Evolutionary conservation across 2,329 filamentous ascomycete species (phyloP).

Genomic region (Xylaria sp.): DNA sequence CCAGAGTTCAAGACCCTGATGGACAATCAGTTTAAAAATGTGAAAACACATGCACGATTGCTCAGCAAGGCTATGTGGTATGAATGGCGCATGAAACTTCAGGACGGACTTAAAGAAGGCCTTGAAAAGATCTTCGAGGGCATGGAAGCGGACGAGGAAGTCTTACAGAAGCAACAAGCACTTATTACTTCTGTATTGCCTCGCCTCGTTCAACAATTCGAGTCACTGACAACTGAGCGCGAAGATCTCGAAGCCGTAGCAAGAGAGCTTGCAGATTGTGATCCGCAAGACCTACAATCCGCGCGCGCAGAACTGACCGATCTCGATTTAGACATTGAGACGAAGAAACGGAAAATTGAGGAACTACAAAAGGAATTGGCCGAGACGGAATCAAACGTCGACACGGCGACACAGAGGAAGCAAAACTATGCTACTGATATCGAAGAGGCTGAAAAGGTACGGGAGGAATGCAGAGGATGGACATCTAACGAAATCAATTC

Average conservation of each 20-base stretch:
- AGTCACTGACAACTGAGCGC: slow-evolving; percentile 70
- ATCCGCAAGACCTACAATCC: slow-evolving; percentile 79
- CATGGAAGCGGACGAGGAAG: slow-evolving; percentile 77
- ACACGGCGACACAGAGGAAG: slow-evolving; percentile 72
- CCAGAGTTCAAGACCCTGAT: slow-evolving; percentile 86
- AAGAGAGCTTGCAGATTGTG: slow-evolving; percentile 79
- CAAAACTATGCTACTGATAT: slow-evolving; percentile 77
- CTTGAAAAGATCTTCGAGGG: slow-evolving; percentile 78
- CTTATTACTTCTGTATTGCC: slow-evolving; percentile 76
- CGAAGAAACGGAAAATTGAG: slow-evolving; percentile 74
- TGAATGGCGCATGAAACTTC: slow-evolving; percentile 92
- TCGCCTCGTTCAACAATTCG: slow-evolving; percentile 66
- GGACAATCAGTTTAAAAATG: slow-evolving; percentile 97
- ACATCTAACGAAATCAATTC: slow-evolving; percentile 80
- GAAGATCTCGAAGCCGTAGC: slow-evolving; percentile 76
- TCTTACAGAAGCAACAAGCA: slow-evolving; percentile 73
- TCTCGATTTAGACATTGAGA: slow-evolving; percentile 74
- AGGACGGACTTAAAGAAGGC: slow-evolving; percentile 81
- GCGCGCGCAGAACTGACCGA: slow-evolving; percentile 74
- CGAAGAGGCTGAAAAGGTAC: slow-evolving; percentile 80
- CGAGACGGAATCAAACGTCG: slow-evolving; percentile 72
- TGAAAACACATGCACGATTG: slow-evolving; percentile 90
- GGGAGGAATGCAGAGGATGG: slow-evolving; percentile 91
- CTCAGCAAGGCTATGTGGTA: slow-evolving; percentile 98
- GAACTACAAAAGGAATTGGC: slow-evolving; percentile 73